Percentiles rank a stretch among this genome's conserved stretches.
Evolutionary conservation across 805 yeast genomes (phyloP).

Genomic region (Wickerhamomyces strasburgensis): DNA sequence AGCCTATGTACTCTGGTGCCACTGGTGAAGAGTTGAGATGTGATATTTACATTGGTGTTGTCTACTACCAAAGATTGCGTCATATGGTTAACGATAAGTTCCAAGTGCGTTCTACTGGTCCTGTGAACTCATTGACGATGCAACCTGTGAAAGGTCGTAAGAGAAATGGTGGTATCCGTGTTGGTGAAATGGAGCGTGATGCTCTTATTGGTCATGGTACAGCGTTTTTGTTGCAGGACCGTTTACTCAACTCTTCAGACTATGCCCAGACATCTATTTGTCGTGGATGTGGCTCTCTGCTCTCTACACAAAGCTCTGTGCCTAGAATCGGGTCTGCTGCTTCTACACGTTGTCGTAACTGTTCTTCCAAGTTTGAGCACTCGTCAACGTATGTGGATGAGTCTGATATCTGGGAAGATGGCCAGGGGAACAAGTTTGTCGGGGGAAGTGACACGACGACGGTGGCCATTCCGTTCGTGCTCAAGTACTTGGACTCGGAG

Average conservation of each 20-base stretch:
- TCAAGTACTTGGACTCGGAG: slow-evolving; percentile 92
- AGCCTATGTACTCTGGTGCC: slow-evolving; percentile 98
- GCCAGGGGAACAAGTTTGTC: slow-evolving; percentile 82
- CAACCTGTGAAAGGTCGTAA: slow-evolving; percentile 99
- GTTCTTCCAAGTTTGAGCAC: slow-evolving; percentile 68
- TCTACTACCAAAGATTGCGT: slow-evolving; percentile 95
- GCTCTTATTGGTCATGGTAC: slow-evolving; percentile 98
- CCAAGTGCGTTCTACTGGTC: slow-evolving; percentile 99
- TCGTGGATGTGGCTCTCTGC: slow-evolving; percentile 87
- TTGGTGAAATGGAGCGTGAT: slow-evolving; percentile 99
- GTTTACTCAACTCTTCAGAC: slow-evolving; percentile 91
- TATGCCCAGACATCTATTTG: slow-evolving; percentile 89
- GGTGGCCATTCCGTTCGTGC: slow-evolving; percentile 93
- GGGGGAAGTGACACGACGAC: slow-evolving; percentile 95
- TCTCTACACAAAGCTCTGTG: slow-evolving; percentile 85
- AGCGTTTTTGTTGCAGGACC: slow-evolving; percentile 88
- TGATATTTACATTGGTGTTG: slow-evolving; percentile 95
- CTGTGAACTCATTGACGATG: slow-evolving; percentile 94
- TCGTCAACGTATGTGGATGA: slow-evolving; percentile 54
- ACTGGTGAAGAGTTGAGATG: slow-evolving; percentile 97
- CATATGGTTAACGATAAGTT: slow-evolving; percentile 99
- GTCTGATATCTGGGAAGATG: slow-evolving; percentile 92
- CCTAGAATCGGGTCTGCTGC: slow-evolving; percentile 85
- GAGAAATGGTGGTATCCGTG: slow-evolving; percentile 98
- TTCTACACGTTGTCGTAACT: slow-evolving; percentile 81